Base-by-base conservation (phyloP, 1,284 basidiomycete genomes). In the Gymnopus androsaceus region DNA sequence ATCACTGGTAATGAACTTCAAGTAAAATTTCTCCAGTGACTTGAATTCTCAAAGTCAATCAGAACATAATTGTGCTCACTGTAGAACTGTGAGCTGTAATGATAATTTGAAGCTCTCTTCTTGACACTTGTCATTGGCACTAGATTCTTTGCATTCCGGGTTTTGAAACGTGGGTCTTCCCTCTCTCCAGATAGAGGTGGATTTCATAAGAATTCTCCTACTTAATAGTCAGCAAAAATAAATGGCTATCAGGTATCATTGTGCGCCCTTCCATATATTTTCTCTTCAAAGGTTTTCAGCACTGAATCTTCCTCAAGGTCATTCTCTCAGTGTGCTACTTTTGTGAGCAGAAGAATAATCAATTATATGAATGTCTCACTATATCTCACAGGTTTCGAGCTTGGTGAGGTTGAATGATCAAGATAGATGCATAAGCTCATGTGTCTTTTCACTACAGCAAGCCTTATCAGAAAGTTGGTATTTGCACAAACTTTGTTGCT, bases 1-100 rank as follows among this genome's bases (percentile, higher is more conserved):
- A 21, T 27, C 23, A 45, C 42, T n/a, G n/a, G 42, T 45, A 45
- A 19, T 19, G 12, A 14, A 14, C n/a, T 12, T 23, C 14, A 33
- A 33, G 31, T 33, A 33, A 6, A 14, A 27, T 37, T 36, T 4
- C 14, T 38, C 2, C 21, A 38, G 21, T 25, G 7, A n/a, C 12
- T 27, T 36, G 51, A 51, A 41, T 56, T 37, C 54, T 54, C 14
- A 53, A 51, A 25, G 12, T 47, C 4, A 37, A 56, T 14, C 51
- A 54, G 50, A 59, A 59, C 33, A n/a, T 38, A 1, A 59, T 54
- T 11, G 50, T 59, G 8, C n/a, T 59, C 12, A 56, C 55, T 19
- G 57, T 59, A 4, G 44, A 59, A 59, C 23, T 59, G 57, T 59
- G 30, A 2, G 57, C 31, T 8, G 19, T 23, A 11, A 12, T 17